Evolutionary conservation across 345 rosid genomes (phyloP), one percentile per base, ranked within the genome.

Genomic region (Bretschneidera sinensis): DNA sequence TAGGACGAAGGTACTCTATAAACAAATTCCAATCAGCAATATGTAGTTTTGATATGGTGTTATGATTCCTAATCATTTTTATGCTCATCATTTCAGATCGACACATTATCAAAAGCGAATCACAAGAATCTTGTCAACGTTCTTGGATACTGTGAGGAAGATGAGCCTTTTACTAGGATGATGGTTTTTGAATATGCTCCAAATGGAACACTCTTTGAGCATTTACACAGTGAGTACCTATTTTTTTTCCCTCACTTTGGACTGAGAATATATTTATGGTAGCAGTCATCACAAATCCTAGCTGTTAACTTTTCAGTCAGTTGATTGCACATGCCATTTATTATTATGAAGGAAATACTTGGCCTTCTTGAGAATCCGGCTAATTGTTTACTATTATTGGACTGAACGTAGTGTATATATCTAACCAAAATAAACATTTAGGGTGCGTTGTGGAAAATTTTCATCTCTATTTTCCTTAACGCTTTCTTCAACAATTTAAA

Each of bases 111-210:
- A 2, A 84, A 83, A 76, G 81, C 84, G 74, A 92, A 86, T 81
- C 99, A 94, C 82, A 90, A 87, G 77, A 94, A 94, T 70, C 90
- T 94, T 48, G 78, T 83, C 67, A 94, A 83, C 82, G 97, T 94
- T 59, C 73, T 94, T 17, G 97, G 99, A 17, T 94, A 49, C 59
- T 90, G 97, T 28, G 92, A 88, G 77, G 95, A 94, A 65, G 75
- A 79, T 11, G 79, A 80, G 53, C 96, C 96, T 69, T 87, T 92
- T 76, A 87, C 99, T 0, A 90, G 99, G 78, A 88, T 86, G 88
- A 76, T 92, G 95, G 95, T 90, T 77, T 94, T 94, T 66, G 99
- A 94, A 55, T 94, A 94, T 61, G 90, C 96, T 74, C 95, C 99
- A 23, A 88, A 90, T 60, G 99, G 99, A 48, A 87, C 97, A 35